These are phyloP conservation scores for Barnettozyma vustinii DNA, from an alignment of 805 yeast genomes.

Conservation along the genomic window DNA sequence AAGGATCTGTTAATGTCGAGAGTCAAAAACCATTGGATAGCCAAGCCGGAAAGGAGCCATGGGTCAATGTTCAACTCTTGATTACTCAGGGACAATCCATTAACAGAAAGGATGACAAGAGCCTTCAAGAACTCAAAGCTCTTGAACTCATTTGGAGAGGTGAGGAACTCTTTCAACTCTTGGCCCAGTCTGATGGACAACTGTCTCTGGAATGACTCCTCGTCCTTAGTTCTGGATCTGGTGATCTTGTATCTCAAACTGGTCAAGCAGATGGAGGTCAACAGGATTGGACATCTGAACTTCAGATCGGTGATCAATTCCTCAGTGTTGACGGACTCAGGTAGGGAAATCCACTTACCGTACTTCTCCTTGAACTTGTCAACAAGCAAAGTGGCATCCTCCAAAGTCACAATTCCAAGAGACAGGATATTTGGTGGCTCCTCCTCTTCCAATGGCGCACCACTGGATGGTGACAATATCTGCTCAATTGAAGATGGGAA, in stretches of 20 bases:
- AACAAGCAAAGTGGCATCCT: slow-evolving; percentile 46
- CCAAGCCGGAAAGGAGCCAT: slow-evolving; percentile 64
- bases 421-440: slow-evolving; percentile 43
- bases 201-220: slow-evolving; percentile 24
- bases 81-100: slow-evolving; percentile 56
- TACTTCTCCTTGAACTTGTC: slow-evolving; percentile 58
- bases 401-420: slow-evolving; percentile 41
- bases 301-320: slow-evolving; percentile 45
- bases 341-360: slow-evolving; percentile 76
- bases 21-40: slow-evolving; percentile 56
- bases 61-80: slow-evolving; percentile 53
- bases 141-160: slow-evolving; percentile 41
- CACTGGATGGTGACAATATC: slow-evolving; percentile 10
- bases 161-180: slow-evolving; percentile 40
- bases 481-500: slow-evolving; percentile 16
- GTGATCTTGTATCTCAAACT: slow-evolving; percentile 44
- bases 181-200: slow-evolving; percentile 25
- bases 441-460: slow-evolving; percentile 12
- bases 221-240: slow-evolving; percentile 5
- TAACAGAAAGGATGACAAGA: slow-evolving; percentile 57
- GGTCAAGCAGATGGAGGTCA: slow-evolving; percentile 61
- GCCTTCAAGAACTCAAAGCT: slow-evolving; percentile 64
- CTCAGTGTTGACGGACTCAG: slow-evolving; percentile 43
- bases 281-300: slow-evolving; percentile 50
- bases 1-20: slow-evolving; percentile 33